A percentile compares a stretch with the other conserved stretches of the same genome.
Evolutionary conservation across 2,329 filamentous ascomycete species (phyloP).

Genomic region (Trichoderma semiorbis): DNA sequence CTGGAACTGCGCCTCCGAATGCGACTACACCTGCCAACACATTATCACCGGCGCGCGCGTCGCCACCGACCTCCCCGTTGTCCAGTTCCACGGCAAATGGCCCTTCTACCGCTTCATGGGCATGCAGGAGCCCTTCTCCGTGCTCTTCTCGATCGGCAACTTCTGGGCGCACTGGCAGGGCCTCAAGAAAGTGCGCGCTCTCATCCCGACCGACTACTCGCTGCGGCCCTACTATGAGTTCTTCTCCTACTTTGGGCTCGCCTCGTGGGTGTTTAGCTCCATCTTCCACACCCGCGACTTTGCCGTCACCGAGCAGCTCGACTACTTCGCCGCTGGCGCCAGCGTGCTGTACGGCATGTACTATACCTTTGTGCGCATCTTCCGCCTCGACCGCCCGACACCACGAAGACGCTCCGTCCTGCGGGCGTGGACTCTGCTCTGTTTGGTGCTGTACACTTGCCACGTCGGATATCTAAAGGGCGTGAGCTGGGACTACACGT

Average conservation of each 20-base stretch:
- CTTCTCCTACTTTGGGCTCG: slow-evolving; percentile 77
- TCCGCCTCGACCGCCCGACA: slow-evolving; percentile 66
- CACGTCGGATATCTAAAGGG: slow-evolving; percentile 84
- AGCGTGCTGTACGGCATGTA: slow-evolving; percentile 89
- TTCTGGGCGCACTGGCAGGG: slow-evolving; percentile 80
- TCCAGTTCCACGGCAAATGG: slow-evolving; percentile 99
- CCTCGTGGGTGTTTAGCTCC: slow-evolving; percentile 83
- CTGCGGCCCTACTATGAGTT: slow-evolving; percentile 75
- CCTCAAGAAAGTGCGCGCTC: slow-evolving; percentile 64
- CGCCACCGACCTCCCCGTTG: slow-evolving; percentile 61
- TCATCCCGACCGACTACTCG: slow-evolving; percentile 69
- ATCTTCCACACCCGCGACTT: slow-evolving; percentile 93
- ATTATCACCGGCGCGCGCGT: slow-evolving; percentile 75
- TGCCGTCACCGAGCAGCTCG: slow-evolving; percentile 79
- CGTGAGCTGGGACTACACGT: slow-evolving; percentile 90
- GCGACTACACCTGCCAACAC: slow-evolving; percentile 97
- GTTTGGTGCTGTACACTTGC: slow-evolving; percentile 64
- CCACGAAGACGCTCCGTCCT: slow-evolving; percentile 50
- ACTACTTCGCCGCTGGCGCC: slow-evolving; percentile 92
- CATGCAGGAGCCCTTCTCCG: slow-evolving; percentile 91
- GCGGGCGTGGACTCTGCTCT: slow-evolving; percentile 72
- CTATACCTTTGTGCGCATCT: slow-evolving; percentile 77
- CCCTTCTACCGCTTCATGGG: slow-evolving; percentile 87
- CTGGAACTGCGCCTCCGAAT: slow-evolving; percentile 91
- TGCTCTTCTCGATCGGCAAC: slow-evolving; percentile 91